Conservation (phyloP, 2,329 filamentous ascomycete species). For the Colletotrichum godetiae region DNA sequence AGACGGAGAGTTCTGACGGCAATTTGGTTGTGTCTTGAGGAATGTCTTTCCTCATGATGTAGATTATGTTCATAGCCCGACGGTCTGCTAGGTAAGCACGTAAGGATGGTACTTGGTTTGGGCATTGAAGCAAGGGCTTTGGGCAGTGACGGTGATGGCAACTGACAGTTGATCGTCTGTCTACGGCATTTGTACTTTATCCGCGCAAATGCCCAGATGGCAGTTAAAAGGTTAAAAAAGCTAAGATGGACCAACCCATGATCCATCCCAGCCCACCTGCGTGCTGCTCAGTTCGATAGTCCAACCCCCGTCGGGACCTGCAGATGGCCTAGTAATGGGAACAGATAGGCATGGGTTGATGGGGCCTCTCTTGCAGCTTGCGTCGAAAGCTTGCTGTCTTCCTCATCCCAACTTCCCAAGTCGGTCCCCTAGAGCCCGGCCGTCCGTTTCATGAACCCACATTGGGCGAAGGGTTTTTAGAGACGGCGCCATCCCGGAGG, state of each 20-base stretch:
- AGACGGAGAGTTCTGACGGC: not conserved
- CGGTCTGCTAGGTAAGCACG: too few species aligned
- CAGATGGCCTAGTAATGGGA: not conserved
- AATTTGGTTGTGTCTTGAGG: not conserved
- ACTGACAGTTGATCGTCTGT: not conserved
- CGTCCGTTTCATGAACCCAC: constrained; percentile 26
- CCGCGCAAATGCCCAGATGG: not conserved
- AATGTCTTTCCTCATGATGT: not conserved
- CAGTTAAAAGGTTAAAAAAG: not conserved
- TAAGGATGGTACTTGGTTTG: not conserved
- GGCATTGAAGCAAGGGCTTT: not conserved
- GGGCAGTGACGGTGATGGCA: too few species aligned
- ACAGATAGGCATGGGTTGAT: constrained; percentile 6
- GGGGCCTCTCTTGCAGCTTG: constrained; percentile 25
- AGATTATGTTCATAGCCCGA: too few species aligned
- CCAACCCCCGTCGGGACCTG: not conserved
- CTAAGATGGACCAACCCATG: not conserved
- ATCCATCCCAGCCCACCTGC: not conserved
- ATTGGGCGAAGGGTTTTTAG: constrained; percentile 21
- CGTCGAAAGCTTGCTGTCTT: constrained; percentile 18
- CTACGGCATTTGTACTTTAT: not conserved
- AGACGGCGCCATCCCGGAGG: constrained; percentile 30
- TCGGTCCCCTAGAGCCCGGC: not conserved
- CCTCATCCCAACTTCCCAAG: constrained; percentile 22
- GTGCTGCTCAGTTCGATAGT: not conserved